Conservation (phyloP, 371 early-diverging fungal species). For the Rhizopus arrhizus region DNA sequence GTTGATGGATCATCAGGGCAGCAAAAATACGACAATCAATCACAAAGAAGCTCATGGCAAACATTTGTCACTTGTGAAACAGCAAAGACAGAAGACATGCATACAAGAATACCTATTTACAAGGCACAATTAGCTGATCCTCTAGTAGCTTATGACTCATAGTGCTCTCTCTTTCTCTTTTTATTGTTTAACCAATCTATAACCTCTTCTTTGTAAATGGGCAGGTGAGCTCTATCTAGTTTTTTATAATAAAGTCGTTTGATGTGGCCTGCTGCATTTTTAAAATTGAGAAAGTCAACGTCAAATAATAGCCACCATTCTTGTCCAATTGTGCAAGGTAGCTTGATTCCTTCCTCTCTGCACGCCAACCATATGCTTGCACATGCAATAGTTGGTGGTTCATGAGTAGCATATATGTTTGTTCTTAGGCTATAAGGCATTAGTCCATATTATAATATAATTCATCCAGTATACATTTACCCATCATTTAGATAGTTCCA, state of each 20-base stretch:
- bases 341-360: slow-evolving; percentile 56
- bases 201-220: slow-evolving; percentile 54
- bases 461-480: slow-evolving; percentile 33
- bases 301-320: slow-evolving; percentile 93
- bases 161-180: neutral
- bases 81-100: neutral
- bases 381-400: slow-evolving; percentile 88
- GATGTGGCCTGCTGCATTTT: slow-evolving; percentile 65
- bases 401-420: slow-evolving; percentile 78
- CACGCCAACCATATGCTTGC: slow-evolving; percentile 89
- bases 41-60: slow-evolving; percentile 7
- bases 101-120: neutral
- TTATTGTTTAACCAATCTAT: slow-evolving; percentile 12
- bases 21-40: neutral
- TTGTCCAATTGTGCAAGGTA: slow-evolving; percentile 69
- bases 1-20: neutral
- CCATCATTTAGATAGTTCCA: slow-evolving; percentile 91
- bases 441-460: neutral
- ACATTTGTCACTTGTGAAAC: slow-evolving; percentile 5
- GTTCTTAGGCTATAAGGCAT: slow-evolving; percentile 69
- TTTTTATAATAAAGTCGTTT: slow-evolving; percentile 58
- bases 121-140: neutral
- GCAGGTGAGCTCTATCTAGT: slow-evolving; percentile 48
- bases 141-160: neutral
- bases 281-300: slow-evolving; percentile 64